Percentiles rank a stretch among this genome's conserved stretches.
phyloP scores from a whole-genome alignment of 2,329 filamentous ascomycete genomes.

The Fusarium circinatum region DNA sequence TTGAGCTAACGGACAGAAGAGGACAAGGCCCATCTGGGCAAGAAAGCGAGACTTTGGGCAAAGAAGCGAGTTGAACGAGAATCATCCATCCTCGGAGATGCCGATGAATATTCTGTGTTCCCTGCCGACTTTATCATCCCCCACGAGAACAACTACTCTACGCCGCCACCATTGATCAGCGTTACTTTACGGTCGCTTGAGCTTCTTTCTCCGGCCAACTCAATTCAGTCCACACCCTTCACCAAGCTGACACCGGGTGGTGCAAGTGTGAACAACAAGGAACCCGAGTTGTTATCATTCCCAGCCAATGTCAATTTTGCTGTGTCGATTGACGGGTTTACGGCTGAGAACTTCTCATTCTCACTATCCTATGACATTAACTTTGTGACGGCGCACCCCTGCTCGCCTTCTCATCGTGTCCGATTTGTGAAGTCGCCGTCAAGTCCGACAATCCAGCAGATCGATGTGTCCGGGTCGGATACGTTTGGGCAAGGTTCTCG shows the following conservation, averaged over 20 bases:
- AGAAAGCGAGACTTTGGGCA: conserved; percentile 69
- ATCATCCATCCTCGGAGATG: conserved; percentile 68
- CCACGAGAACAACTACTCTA: conserved; percentile 63
- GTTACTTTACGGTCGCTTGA: conserved; percentile 63
- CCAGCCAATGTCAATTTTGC: conserved; percentile 51
- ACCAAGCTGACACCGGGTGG: conserved; percentile 41
- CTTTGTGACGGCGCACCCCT: conserved; percentile 75
- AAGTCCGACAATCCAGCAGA: conserved; percentile 68
- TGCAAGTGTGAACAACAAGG: conserved; percentile 29
- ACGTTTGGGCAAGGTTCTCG: conserved; percentile 57
- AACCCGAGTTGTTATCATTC: conserved; percentile 49
- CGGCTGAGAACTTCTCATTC: conserved; percentile 55
- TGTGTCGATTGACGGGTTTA: conserved; percentile 52
- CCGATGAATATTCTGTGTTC: conserved; percentile 63
- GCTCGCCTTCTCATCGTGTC: conserved; percentile 66
- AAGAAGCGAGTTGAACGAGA: conserved; percentile 69
- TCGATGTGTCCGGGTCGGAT: conserved; percentile 61
- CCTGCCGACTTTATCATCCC: conserved; percentile 73
- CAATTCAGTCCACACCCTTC: conserved; percentile 57
- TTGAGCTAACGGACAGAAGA: conserved; percentile 50
- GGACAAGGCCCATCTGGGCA: conserved; percentile 60
- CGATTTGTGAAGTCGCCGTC: conserved; percentile 68
- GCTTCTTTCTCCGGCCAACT: conserved; percentile 57
- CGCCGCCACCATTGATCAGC: conserved; percentile 58
- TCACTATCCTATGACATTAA: conserved; percentile 67